These are phyloP conservation scores for Coemansia sp. DNA, from an alignment of 192 early-diverging fungal species.

Conservation along the genomic window DNA sequence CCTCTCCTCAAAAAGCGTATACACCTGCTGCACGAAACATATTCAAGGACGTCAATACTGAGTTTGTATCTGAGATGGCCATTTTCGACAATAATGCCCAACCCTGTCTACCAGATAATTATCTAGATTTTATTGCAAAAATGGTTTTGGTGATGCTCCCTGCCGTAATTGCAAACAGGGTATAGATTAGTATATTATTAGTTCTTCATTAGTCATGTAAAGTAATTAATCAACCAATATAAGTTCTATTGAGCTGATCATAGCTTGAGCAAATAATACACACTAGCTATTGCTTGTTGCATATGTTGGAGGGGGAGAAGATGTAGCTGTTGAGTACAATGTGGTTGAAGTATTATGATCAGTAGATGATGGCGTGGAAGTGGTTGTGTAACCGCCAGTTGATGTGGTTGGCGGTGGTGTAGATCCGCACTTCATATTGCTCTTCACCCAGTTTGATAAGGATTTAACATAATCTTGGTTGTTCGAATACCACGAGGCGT, in stretches of 20 bases:
- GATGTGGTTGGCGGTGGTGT: not conserved
- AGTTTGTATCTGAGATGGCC: not conserved
- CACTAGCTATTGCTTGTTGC: not conserved
- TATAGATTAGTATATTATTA: not conserved
- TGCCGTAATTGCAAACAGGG: not conserved
- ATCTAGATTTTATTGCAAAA: too few species aligned
- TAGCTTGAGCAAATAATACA: too few species aligned
- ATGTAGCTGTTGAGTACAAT: not conserved
- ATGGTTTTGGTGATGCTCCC: not conserved
- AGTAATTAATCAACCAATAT: too few species aligned
- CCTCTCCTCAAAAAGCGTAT: not conserved
- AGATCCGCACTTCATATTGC: constrained; percentile 32
- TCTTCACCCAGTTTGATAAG: constrained; percentile 44
- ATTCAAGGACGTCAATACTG: not conserved
- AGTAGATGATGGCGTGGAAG: not conserved
- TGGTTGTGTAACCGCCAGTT: not conserved
- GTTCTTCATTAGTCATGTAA: too few species aligned
- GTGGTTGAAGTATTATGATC: not conserved
- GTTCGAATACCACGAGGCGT: constrained; percentile 65
- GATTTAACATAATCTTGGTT: constrained; percentile 47
- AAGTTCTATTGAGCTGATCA: too few species aligned
- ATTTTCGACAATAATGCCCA: not conserved
- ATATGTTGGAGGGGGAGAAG: not conserved
- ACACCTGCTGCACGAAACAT: not conserved
- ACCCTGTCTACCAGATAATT: not conserved